Percentiles rank a stretch among this genome's conserved stretches.
Conservation (phyloP, 345 rosid species). For the Euphorbia tirucalli region DNA sequence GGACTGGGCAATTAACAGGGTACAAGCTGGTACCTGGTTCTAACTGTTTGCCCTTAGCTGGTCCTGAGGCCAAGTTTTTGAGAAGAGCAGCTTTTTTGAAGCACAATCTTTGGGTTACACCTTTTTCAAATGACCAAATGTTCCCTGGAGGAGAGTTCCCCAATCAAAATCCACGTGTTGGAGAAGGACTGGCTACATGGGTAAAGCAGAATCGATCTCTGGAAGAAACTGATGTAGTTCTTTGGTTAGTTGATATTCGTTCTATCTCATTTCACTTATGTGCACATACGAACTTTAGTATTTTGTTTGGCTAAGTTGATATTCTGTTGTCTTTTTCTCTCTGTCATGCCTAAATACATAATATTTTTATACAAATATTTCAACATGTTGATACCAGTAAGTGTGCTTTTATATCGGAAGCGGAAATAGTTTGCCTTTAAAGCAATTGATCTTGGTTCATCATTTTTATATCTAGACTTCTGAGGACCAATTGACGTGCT, state of each 20-base stretch:
- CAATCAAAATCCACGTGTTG: conserved; percentile 83
- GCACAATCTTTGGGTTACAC: conserved; percentile 88
- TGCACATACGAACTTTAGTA: neutral
- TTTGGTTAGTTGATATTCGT: conserved; percentile 49
- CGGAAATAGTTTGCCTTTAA: too few relatives aligned
- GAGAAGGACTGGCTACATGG: conserved; percentile 88
- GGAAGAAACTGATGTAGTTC: conserved; percentile 80
- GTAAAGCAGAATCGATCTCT: conserved; percentile 73
- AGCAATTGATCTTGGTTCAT: too few relatives aligned
- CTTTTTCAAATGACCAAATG: conserved; percentile 58
- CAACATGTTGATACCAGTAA: too few relatives aligned
- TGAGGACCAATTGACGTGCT: too few relatives aligned
- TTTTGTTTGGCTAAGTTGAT: too few relatives aligned
- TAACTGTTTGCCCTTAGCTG: conserved; percentile 83
- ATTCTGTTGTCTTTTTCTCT: neutral
- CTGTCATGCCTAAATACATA: neutral
- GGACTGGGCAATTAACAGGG: conserved; percentile 85
- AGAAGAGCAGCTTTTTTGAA: conserved; percentile 84
- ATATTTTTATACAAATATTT: too few relatives aligned
- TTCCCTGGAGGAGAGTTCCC: conserved; percentile 96
- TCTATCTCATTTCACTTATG: neutral
- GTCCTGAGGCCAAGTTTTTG: conserved; percentile 77
- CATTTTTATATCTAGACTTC: too few relatives aligned
- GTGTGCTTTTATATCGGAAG: too few relatives aligned
- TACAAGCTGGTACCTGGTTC: conserved; percentile 86